Evolutionary conservation across 1,284 basidiomycete species (phyloP).

Genomic region (Cerrena zonata): DNA sequence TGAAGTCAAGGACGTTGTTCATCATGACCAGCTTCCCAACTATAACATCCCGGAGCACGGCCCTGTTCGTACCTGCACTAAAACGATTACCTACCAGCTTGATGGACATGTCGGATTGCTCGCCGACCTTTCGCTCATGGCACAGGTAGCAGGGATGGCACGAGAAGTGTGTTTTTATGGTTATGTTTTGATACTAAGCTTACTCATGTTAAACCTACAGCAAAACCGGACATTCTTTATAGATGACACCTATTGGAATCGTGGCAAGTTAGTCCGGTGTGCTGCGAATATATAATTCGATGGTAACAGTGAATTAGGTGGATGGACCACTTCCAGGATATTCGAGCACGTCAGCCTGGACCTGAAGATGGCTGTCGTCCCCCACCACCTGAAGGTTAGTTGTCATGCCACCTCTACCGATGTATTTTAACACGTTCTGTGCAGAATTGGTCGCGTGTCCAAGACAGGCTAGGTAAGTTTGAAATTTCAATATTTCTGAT

Average conservation of each 20-base stretch:
- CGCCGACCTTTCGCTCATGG: conserved; percentile 59
- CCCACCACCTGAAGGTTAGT: conserved; percentile 55
- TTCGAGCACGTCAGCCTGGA: conserved; percentile 52
- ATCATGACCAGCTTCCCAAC: conserved; percentile 35
- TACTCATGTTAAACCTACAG: conserved; percentile 17
- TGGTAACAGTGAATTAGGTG: conserved; percentile 36
- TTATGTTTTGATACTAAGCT: background rate
- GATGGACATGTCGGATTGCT: conserved; percentile 59
- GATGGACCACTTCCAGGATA: conserved; percentile 58
- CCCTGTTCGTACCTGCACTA: conserved; percentile 40
- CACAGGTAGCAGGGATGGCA: conserved; percentile 59
- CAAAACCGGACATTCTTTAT: conserved; percentile 31
- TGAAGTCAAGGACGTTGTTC: conserved; percentile 40
- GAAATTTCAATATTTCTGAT: conserved; percentile 1
- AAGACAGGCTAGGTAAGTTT: conserved; percentile 49
- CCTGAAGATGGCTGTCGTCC: conserved; percentile 57
- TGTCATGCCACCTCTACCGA: background rate
- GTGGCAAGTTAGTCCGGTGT: conserved; percentile 46
- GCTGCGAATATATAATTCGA: background rate
- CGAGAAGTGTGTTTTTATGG: conserved; percentile 43
- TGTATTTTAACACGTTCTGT: conserved; percentile 4
- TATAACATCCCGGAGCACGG: conserved; percentile 29
- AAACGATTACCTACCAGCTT: conserved; percentile 65
- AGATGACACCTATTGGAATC: conserved; percentile 54
- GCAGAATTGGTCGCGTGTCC: conserved; percentile 71